Percentiles rank a stretch among this genome's conserved stretches.
These are phyloP conservation scores for Auriculariales sp. DNA, from an alignment of 768 basidiomycete genomes.

Conservation along the genomic window DNA sequence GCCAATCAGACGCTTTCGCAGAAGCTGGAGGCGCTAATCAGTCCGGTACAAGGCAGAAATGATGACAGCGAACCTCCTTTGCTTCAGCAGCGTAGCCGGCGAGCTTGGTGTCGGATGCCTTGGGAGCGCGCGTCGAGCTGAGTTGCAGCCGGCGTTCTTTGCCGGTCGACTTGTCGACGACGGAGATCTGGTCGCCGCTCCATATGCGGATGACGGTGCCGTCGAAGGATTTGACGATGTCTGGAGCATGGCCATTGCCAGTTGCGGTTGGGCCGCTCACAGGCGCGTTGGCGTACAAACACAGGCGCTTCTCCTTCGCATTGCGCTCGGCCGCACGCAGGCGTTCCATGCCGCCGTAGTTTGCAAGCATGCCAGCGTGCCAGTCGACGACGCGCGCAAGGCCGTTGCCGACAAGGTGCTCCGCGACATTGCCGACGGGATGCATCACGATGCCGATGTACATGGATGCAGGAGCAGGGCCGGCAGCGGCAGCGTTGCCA, in stretches of 20 bases:
- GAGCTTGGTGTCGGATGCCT: conserved; percentile 72
- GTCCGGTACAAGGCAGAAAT: conserved; percentile 5
- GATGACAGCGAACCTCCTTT: conserved; percentile 33
- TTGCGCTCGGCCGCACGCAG: conserved; percentile 69
- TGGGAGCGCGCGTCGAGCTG: conserved; percentile 77
- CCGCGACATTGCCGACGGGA: conserved; percentile 89
- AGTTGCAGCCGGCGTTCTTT: conserved; percentile 78
- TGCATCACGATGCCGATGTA: conserved; percentile 88
- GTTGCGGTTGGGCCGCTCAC: conserved; percentile 23
- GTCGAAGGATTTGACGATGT: conserved; percentile 47
- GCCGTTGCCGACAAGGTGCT: conserved; percentile 70
- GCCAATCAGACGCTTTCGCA: conserved; percentile 85
- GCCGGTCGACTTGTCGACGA: conserved; percentile 52
- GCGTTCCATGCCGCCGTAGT: conserved; percentile 72
- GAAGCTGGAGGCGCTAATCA: conserved; percentile 27
- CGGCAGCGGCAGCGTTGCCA: conserved; percentile 38
- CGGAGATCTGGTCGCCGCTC: conserved; percentile 84
- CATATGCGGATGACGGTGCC: conserved; percentile 76
- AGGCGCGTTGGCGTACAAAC: conserved; percentile 50
- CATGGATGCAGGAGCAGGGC: conserved; percentile 58
- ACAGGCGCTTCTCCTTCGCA: conserved; percentile 62
- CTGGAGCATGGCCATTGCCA: conserved; percentile 25
- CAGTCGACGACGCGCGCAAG: conserved; percentile 89
- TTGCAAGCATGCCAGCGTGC: conserved; percentile 92
- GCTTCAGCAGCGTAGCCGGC: conserved; percentile 84